Base-by-base conservation (phyloP, 176 grass and related monocot genomes). In the Ampelocalamus luodianensis region DNA sequence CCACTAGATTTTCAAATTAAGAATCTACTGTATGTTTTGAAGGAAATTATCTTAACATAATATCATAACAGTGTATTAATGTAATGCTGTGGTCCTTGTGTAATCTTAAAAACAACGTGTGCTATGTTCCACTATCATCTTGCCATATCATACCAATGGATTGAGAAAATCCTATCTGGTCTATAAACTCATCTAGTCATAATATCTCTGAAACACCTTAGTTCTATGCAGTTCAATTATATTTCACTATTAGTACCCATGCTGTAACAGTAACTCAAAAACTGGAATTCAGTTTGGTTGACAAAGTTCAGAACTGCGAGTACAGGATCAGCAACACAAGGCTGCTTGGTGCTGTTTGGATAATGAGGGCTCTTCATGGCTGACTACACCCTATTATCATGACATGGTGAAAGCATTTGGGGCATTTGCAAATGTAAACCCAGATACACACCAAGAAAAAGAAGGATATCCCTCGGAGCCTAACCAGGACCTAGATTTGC, bases 331-430 rank as follows among this genome's bases (percentile, higher is more conserved):
- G 23, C 79, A 61, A 58, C 46, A 27, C 22, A 82, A 58, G 29
- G 22, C 42, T 77, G 51, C 9, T 58, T 51, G 22, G 4, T 54
- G 17, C 17, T 48, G 12, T 34, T 86, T 48, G 43, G 29, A 64
- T 72, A 79, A 62, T 11, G 27, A 46, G 48, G 42, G 53, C 64
- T 68, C 42, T 23, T 76, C 27, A 67, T 79, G 22, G 26, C 24
- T 66, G 20, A 55, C 56, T 73, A 36, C 59, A 46, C 10, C 58
- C 37, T 72, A 78, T n/a, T 43, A 83, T 50, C 43, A 70, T 83
- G 42, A 42, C 72, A 27, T 5, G 13, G 27, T 55, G 38, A 68
- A 72, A 80, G 34, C 67, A 63, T 77, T 59, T 42, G 7, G 42
- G 7, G 43, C 10, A 32, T 54, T 79, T 49, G 16, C 32, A 63